These are phyloP conservation scores for Oryza meyeriana DNA, from an alignment of 176 grass and related monocot species.

Conservation along the genomic window DNA sequence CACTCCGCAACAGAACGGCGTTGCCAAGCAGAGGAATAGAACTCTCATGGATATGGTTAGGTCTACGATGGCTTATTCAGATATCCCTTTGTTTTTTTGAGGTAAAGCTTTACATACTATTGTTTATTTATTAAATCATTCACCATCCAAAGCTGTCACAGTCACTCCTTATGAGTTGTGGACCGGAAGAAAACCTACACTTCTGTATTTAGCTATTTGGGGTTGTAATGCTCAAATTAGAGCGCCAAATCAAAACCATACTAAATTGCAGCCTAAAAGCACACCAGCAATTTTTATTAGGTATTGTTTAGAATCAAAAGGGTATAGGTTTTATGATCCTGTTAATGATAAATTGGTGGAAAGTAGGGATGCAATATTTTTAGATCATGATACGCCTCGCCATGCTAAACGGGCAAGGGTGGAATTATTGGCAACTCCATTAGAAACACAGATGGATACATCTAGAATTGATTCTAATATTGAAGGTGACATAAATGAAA, in stretches of 20 bases:
- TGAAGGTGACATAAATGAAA: too few relatives aligned
- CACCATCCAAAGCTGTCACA: background rate
- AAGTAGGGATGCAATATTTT: background rate
- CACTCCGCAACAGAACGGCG: background rate
- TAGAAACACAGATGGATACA: background rate
- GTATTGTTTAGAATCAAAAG: background rate
- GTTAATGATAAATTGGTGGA: background rate
- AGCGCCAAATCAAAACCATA: background rate
- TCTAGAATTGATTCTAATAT: background rate
- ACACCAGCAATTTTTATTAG: background rate
- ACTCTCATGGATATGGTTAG: background rate
- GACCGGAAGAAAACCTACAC: background rate
- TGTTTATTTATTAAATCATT: constrained; percentile 8
- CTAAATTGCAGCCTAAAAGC: constrained; percentile 9
- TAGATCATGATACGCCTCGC: background rate
- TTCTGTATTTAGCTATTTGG: background rate
- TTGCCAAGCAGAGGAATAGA: background rate
- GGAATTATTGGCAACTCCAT: constrained; percentile 9
- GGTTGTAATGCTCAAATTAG: constrained; percentile 2
- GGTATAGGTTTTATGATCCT: background rate
- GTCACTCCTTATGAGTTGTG: too few relatives aligned
- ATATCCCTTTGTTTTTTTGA: background rate
- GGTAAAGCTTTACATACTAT: background rate
- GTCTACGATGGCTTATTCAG: constrained; percentile 5
- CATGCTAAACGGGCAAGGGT: background rate